Evolutionary conservation across 2,329 filamentous ascomycete species (phyloP).

Genomic region (Corniculantispora saksenae): DNA sequence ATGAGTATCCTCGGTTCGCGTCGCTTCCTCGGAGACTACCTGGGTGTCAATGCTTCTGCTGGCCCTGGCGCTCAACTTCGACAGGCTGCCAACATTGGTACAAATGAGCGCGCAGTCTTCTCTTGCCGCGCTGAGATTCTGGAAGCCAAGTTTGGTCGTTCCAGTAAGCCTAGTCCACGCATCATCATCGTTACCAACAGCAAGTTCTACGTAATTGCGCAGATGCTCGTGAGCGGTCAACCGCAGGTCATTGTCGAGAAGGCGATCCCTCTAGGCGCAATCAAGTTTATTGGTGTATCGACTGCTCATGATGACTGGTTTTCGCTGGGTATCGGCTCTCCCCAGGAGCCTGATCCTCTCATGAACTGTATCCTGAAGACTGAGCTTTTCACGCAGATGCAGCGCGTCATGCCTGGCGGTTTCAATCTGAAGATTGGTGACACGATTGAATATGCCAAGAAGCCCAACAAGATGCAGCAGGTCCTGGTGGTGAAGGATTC

Average conservation of each 20-base stretch:
- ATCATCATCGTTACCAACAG: conserved; percentile 81
- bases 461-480: conserved; percentile 85
- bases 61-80: conserved; percentile 83
- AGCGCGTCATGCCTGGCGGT: conserved; percentile 74
- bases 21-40: conserved; percentile 91
- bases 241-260: conserved; percentile 79
- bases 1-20: conserved; percentile 91
- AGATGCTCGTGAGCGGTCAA: conserved; percentile 79
- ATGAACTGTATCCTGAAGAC: conserved; percentile 95
- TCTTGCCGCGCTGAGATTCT: conserved; percentile 89
- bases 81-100: conserved; percentile 67
- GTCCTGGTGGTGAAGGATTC: conserved; percentile 93
- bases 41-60: conserved; percentile 78
- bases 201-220: conserved; percentile 87
- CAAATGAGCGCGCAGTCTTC: conserved; percentile 78
- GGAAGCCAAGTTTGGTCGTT: conserved; percentile 93
- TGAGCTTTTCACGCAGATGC: conserved; percentile 92
- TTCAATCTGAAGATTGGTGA: conserved; percentile 83
- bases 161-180: conserved; percentile 87
- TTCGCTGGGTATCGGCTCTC: conserved; percentile 83
- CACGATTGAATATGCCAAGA: conserved; percentile 93
- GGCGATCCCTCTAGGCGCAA: conserved; percentile 78
- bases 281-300: conserved; percentile 84
- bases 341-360: conserved; percentile 89
- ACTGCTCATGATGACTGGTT: conserved; percentile 95